Base-by-base conservation (phyloP, 2,329 filamentous ascomycete genomes). In the Allantophomopsis cytisporea region DNA sequence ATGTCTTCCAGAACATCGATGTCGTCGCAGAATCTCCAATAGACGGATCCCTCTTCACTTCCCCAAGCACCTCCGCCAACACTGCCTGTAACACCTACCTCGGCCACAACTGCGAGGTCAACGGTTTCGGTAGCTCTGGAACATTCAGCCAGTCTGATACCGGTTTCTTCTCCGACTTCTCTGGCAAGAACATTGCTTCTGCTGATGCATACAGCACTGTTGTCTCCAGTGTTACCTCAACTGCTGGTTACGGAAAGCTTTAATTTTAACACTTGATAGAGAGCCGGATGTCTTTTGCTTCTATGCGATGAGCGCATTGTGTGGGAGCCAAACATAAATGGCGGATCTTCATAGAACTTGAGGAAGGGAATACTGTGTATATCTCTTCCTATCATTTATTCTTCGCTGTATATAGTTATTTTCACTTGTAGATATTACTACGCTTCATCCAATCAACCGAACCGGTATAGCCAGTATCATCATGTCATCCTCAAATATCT, bases 1-100 rank as follows among this genome's bases (percentile, higher is more conserved):
- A 68, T 51, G 57, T 59, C 41, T 66, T 68, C 48, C 51, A 59
- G 33, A 49, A 57, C 10, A 60, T 66, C 38, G 54, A 54, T 5
- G 60, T 57, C 11, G 60, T 62, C 14, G 17, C 32, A 2, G 32
- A 41, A 2, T 37, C 15, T 3, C 32, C 35, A 11, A 39, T 35
- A 13, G 4, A 18, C 13, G 50, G 48, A 32, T 37, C 41, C 8
- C 36, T 51, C 15, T 52, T 55, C 35, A 28, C 23, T 3, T 28
- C 23, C 4, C 23, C 23, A 28, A 28, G 23, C 8, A 44, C 42
- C 1, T 34, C 38, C 17, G 40, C 42, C 2, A 50, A 45, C 34
- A 36, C 43, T 4, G 45, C 38, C 8, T 50, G 49, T 39, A 34
- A 38, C 15, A 18, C 37, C 2, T 43, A 46, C 15, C 42, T 51